phyloP scores from a whole-genome alignment of 306 rosid genomes.

The Canavalia gladiata region DNA sequence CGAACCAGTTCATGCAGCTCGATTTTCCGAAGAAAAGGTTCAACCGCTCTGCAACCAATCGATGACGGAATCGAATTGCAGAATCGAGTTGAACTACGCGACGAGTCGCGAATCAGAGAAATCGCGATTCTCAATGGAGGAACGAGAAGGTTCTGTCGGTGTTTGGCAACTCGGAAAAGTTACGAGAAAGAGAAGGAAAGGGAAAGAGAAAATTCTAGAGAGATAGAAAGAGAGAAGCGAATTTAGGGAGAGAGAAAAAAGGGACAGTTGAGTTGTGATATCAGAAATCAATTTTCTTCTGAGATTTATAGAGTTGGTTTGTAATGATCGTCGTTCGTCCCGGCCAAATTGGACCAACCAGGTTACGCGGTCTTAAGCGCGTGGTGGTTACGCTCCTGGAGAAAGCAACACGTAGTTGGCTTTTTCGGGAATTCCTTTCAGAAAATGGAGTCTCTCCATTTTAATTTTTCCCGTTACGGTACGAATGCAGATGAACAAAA shows the following conservation, averaged over 20 bases:
- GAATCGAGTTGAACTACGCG: neutral
- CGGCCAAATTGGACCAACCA: neutral
- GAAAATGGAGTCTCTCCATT: no score
- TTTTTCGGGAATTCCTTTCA: neutral
- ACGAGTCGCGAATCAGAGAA: no score
- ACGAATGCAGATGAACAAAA: neutral
- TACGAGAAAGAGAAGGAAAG: neutral
- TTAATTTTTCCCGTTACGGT: no score
- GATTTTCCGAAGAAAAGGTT: slow-evolving; percentile 13
- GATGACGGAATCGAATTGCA: neutral
- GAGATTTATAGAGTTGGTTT: slow-evolving; percentile 44
- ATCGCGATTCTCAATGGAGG: neutral
- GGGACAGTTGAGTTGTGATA: slow-evolving; percentile 9
- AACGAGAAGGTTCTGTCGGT: slow-evolving; percentile 7
- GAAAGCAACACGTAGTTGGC: neutral
- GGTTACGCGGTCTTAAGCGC: neutral
- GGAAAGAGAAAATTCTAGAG: slow-evolving; percentile 1
- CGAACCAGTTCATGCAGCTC: slow-evolving; percentile 89
- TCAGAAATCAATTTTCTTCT: neutral
- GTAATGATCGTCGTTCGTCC: neutral
- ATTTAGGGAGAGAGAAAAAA: neutral
- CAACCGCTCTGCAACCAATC: slow-evolving; percentile 6
- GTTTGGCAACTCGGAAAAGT: slow-evolving; percentile 14
- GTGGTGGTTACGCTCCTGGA: neutral
- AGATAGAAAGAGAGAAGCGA: neutral